Evolutionary conservation across 257 asterid species (phyloP).

Genomic region (Fraxinus anomala): DNA sequence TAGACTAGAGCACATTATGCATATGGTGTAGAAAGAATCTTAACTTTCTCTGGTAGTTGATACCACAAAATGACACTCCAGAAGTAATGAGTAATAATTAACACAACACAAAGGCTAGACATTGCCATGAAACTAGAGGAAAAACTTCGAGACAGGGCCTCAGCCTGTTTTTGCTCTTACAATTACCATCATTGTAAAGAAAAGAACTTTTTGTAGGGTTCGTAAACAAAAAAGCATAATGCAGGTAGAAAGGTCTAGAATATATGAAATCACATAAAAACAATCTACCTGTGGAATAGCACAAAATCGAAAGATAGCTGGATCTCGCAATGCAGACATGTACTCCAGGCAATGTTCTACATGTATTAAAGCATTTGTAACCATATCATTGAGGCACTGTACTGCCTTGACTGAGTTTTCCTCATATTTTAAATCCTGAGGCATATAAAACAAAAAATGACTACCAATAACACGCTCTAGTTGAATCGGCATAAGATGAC

Average conservation of each 20-base stretch:
- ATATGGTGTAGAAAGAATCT: constrained; percentile 1
- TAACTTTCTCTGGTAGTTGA: not conserved
- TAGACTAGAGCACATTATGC: not conserved
- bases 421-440: constrained; percentile 77
- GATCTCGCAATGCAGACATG: constrained; percentile 71
- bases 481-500: constrained; percentile 11
- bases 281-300: constrained; percentile 90
- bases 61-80: not conserved
- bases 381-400: constrained; percentile 94
- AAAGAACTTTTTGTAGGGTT: not conserved
- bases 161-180: not conserved
- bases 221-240: not conserved
- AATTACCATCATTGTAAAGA: not conserved
- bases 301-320: constrained; percentile 89
- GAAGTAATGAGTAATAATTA: not conserved
- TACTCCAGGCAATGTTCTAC: constrained; percentile 78
- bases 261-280: constrained; percentile 14
- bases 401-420: constrained; percentile 90
- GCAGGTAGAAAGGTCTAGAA: constrained; percentile 14
- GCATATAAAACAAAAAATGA: constrained; percentile 29
- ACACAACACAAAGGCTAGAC: not conserved
- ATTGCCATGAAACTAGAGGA: constrained; percentile 9
- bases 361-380: constrained; percentile 82
- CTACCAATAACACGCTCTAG: constrained; percentile 17
- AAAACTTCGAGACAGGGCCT: not conserved